These are phyloP conservation scores for Heliamphora pulchella DNA, from an alignment of 179 eudicot genomes.

Conservation along the genomic window DNA sequence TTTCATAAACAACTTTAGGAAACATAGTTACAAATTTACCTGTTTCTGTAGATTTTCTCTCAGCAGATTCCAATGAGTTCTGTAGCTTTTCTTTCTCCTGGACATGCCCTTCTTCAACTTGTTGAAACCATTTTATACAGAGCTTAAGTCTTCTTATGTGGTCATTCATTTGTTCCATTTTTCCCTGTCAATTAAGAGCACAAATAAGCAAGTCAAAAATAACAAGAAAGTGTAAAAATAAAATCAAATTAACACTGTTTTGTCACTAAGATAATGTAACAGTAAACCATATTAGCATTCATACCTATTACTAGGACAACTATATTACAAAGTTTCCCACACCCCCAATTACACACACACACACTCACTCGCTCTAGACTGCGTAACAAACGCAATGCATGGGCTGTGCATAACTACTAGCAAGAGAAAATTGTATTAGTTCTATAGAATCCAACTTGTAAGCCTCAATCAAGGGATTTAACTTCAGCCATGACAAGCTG, in stretches of 20 bases:
- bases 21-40: slow-evolving; percentile 26
- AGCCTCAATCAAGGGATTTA: no score
- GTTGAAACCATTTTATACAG: slow-evolving; percentile 58
- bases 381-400: no score
- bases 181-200: slow-evolving; percentile 35
- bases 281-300: background rate
- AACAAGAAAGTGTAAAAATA: background rate
- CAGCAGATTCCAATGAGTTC: slow-evolving; percentile 31
- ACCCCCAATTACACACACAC: no score
- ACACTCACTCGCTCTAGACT: no score
- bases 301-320: background rate
- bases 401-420: no score
- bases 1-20: background rate
- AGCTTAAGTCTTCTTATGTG: slow-evolving; percentile 41
- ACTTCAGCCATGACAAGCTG: no score
- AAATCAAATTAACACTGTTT: background rate
- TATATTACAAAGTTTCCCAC: background rate
- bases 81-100: slow-evolving; percentile 46
- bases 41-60: slow-evolving; percentile 36
- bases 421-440: no score
- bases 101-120: slow-evolving; percentile 33
- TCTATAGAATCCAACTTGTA: no score
- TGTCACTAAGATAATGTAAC: background rate
- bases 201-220: slow-evolving; percentile 11
- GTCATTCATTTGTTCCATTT: slow-evolving; percentile 48